Conservation (phyloP, 352 stramenopile genomes). For the Phytophthora pluvialis region DNA sequence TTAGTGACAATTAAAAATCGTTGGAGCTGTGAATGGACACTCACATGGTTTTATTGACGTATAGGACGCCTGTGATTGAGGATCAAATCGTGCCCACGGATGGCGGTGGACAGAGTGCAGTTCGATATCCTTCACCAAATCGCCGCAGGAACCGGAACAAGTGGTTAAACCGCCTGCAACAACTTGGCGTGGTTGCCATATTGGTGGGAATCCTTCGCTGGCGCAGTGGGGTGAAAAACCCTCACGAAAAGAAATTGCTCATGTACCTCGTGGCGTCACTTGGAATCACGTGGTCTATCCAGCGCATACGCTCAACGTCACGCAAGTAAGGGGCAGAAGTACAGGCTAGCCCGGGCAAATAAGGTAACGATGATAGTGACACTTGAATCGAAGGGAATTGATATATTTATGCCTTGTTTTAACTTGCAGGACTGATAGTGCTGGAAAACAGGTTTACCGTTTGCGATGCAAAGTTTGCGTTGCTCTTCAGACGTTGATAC, state of each 20-base stretch:
- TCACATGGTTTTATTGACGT: slow-evolving; percentile 6
- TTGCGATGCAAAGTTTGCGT: background rate
- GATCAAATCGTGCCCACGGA: slow-evolving; percentile 52
- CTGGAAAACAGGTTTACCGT: background rate
- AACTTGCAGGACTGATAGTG: background rate
- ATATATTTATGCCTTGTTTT: slow-evolving; percentile 18
- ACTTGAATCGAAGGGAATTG: slow-evolving; percentile 16
- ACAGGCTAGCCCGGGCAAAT: background rate
- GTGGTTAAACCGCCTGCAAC: slow-evolving; percentile 46
- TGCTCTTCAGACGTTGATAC: slow-evolving; percentile 71
- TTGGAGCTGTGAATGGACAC: background rate
- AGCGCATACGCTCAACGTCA: slow-evolving; percentile 52
- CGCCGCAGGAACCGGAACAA: slow-evolving; percentile 32
- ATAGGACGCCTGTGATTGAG: slow-evolving; percentile 71
- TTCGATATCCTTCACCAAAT: slow-evolving; percentile 21
- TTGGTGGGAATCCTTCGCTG: slow-evolving; percentile 53
- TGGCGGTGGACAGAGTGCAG: slow-evolving; percentile 25
- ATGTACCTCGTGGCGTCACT: slow-evolving; percentile 74
- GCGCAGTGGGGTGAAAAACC: slow-evolving; percentile 53
- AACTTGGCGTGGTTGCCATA: slow-evolving; percentile 47
- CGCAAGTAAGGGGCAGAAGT: slow-evolving; percentile 20
- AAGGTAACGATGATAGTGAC: slow-evolving; percentile 14
- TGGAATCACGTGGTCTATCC: slow-evolving; percentile 62
- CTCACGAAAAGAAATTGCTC: slow-evolving; percentile 59
- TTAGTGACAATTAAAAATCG: slow-evolving; percentile 34